phyloP scores from a whole-genome alignment of 1,139 yeast genomes.

The Yamadazyma diospyri region DNA sequence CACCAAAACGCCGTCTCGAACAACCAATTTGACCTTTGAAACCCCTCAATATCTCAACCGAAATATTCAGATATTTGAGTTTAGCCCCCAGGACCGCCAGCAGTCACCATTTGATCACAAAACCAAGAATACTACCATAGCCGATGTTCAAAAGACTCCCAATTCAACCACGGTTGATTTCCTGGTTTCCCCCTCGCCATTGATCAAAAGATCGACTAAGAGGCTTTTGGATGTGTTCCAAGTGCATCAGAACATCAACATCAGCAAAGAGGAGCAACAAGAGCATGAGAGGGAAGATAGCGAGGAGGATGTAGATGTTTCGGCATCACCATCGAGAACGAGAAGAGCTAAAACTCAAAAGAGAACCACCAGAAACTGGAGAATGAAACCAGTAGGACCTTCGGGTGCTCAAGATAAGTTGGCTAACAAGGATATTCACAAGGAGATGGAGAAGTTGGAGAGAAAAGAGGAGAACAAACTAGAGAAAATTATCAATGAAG shows the following conservation, averaged over 20 bases:
- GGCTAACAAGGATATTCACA: conserved; percentile 40
- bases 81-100: conserved; percentile 7
- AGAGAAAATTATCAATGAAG: conserved; percentile 21
- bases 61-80: conserved; percentile 21
- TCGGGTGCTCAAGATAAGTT: conserved; percentile 17
- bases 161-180: conserved; percentile 17
- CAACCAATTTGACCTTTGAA: conserved; percentile 12
- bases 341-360: conserved; percentile 50
- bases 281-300: conserved; percentile 14
- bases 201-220: conserved; percentile 33
- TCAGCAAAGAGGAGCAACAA: conserved; percentile 15
- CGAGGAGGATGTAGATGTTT: conserved; percentile 11
- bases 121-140: conserved; percentile 1
- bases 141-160: neutral
- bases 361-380: conserved; percentile 60
- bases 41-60: conserved; percentile 36
- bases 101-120: conserved; percentile 10
- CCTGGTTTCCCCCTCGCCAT: conserved; percentile 45
- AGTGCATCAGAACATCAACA: conserved; percentile 27
- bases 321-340: conserved; percentile 14
- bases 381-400: conserved; percentile 43
- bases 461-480: conserved; percentile 21
- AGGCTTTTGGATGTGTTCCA: conserved; percentile 35
- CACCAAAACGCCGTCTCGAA: conserved; percentile 7
- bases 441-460: conserved; percentile 30